Conservation (phyloP, 2,329 filamentous ascomycete species). For the Talaromyces islandicus region DNA sequence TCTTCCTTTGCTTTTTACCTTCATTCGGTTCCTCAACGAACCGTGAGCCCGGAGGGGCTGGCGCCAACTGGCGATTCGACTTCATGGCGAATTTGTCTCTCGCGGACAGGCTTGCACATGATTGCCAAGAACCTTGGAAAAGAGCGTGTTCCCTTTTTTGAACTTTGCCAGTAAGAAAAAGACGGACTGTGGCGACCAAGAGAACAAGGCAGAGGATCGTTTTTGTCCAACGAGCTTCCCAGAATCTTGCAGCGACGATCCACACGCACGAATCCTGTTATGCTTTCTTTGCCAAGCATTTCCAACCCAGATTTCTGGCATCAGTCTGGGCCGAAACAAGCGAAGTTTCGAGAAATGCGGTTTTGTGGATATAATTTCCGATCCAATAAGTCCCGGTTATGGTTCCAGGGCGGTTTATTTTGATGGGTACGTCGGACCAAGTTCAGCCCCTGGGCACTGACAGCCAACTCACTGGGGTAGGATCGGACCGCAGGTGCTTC, state of each 20-base stretch:
- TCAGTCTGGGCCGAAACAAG: not conserved
- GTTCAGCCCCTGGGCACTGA: not conserved
- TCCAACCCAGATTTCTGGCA: not conserved
- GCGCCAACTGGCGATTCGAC: not conserved
- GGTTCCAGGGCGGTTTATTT: not conserved
- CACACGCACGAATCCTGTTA: not conserved
- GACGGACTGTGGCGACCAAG: not conserved
- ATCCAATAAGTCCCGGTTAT: not conserved
- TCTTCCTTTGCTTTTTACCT: slow-evolving; percentile 6
- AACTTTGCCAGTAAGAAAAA: not conserved
- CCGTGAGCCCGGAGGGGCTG: not conserved
- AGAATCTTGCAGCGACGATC: not conserved
- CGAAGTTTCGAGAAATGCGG: too few species aligned
- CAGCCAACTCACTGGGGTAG: not conserved
- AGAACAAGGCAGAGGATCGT: not conserved
- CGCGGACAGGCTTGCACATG: not conserved
- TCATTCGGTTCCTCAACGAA: not conserved
- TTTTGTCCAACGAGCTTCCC: not conserved
- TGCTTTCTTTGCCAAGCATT: not conserved
- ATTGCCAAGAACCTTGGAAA: not conserved
- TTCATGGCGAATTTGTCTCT: slow-evolving; percentile 1
- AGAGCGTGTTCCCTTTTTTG: not conserved
- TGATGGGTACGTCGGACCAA: not conserved
- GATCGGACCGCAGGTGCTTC: not conserved
- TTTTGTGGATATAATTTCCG: slow-evolving; percentile 1